Evolutionary conservation across 306 rosid species (phyloP), one percentile per base, ranked within the genome.

Genomic region (Quercus ilex): DNA sequence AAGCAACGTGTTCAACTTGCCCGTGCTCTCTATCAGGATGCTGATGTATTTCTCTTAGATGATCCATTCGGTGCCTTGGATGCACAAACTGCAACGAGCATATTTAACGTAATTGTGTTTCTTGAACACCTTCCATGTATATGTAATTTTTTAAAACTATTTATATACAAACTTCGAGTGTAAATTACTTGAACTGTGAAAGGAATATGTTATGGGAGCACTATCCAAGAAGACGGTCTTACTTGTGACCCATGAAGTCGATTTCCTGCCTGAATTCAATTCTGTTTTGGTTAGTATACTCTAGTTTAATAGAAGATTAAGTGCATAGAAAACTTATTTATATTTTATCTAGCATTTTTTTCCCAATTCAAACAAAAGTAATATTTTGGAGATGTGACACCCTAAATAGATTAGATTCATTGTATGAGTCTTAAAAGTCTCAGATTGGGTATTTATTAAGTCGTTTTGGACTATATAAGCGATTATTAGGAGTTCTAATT

Each of bases 51-150:
- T 78, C 79, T 85, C 76, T 82, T 90, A 81, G 94, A 90, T 75
- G 91, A 88, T 79, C 94, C 90, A 2, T 90, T 90, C 63, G 88
- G 94, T 78, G 91, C 94, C 20, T 91, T 90, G 69, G 94, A 90
- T 86, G 91, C 91, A 33, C 85, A 90, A 33, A 90, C 87, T 2
- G 88, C 90, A 4, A 88, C 81, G 20, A 75, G 49, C 75, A 77
- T 90, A 73, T 86, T 88, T 30, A 86, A 86, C 75, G 91, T 88
- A 83, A 77, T 70, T n/a, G 8, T 49, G 1, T 6, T 19, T 56
- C 25, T 52, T 78, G 4, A 49, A 21, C 51, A 70, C 23, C 55
- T 73, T 46, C 26, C 64, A 17, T 20, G 6, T 14, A 43, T 12
- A 67, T 65, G 12, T 3, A 33, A 76, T 52, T 31, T 63, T 17